A percentile compares a stretch with the other conserved stretches of the same genome.
These are phyloP conservation scores for Diplodia seriata DNA, from an alignment of 2,329 filamentous ascomycete species.

Conservation along the genomic window DNA sequence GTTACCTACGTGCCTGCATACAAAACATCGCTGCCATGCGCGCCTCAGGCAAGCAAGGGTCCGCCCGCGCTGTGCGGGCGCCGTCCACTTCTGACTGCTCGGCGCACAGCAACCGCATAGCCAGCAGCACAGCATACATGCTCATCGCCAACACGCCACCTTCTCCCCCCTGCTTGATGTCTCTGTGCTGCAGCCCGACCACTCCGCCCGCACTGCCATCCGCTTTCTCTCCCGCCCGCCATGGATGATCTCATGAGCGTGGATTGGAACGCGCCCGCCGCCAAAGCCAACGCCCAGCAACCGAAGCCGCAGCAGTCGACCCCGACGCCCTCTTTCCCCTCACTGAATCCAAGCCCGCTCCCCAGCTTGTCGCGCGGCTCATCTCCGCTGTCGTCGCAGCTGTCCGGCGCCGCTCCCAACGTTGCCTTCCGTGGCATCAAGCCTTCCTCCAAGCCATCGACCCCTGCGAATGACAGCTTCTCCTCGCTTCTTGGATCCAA, in stretches of 20 bases:
- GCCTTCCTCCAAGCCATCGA: slow-evolving; percentile 60
- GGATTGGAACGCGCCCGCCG: slow-evolving; percentile 51
- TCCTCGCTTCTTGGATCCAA: slow-evolving; percentile 75
- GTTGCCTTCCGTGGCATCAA: slow-evolving; percentile 51
- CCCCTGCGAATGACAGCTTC: slow-evolving; percentile 72
- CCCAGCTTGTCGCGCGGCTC: slow-evolving; percentile 50
- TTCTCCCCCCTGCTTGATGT: slow-evolving; percentile 16
- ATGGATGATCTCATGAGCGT: slow-evolving; percentile 60
- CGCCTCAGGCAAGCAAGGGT: slow-evolving; percentile 12
- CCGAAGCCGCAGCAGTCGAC: slow-evolving; percentile 38
- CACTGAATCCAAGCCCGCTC: slow-evolving; percentile 37
- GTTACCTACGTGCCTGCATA: neutral
- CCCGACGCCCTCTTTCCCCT: slow-evolving; percentile 38
- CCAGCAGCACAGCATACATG: neutral
- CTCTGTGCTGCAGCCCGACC: slow-evolving; percentile 5
- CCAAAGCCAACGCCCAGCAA: slow-evolving; percentile 40
- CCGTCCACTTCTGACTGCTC: slow-evolving; percentile 11
- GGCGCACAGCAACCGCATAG: slow-evolving; percentile 7
- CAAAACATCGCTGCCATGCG: slow-evolving; percentile 1
- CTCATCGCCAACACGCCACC: slow-evolving; percentile 2
- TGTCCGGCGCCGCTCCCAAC: slow-evolving; percentile 43
- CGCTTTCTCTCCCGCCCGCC: neutral
- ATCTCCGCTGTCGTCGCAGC: slow-evolving; percentile 49
- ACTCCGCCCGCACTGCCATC: neutral
- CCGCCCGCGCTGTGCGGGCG: neutral